These are phyloP conservation scores for Solanum hybrid DNA, from an alignment of 305 asterid genomes.

Conservation along the genomic window DNA sequence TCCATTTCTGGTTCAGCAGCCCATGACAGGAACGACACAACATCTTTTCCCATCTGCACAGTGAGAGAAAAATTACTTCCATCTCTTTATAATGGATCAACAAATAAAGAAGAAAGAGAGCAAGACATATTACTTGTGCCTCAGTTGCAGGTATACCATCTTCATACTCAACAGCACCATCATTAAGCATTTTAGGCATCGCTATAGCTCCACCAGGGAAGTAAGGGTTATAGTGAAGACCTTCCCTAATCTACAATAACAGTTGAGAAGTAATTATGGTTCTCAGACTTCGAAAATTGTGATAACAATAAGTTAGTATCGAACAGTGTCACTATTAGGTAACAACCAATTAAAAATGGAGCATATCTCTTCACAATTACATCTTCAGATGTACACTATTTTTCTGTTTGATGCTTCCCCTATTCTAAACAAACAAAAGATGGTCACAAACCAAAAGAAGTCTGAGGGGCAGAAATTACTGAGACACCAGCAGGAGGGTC, in stretches of 20 bases:
- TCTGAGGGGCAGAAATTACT: constrained; percentile 16
- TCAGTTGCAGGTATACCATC: constrained; percentile 85
- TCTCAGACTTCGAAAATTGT: not conserved
- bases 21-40: constrained; percentile 71
- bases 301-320: not conserved
- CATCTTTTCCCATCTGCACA: constrained; percentile 83
- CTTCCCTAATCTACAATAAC: constrained; percentile 59
- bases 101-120: not conserved
- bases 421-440: not conserved
- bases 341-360: not conserved
- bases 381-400: not conserved
- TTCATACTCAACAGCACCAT: constrained; percentile 83
- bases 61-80: not conserved
- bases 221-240: constrained; percentile 83
- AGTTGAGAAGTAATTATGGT: not conserved
- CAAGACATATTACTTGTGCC: constrained; percentile 47
- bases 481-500: constrained; percentile 92
- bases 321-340: not conserved
- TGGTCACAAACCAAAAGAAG: not conserved
- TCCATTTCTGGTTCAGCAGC: constrained; percentile 98
- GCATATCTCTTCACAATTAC: not conserved
- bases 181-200: constrained; percentile 92
- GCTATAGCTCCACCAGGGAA: constrained; percentile 94
- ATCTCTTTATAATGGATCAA: not conserved
- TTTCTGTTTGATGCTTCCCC: not conserved